phyloP scores from a whole-genome alignment of 2,329 filamentous ascomycete genomes.

The Coniochaeta sp. region DNA sequence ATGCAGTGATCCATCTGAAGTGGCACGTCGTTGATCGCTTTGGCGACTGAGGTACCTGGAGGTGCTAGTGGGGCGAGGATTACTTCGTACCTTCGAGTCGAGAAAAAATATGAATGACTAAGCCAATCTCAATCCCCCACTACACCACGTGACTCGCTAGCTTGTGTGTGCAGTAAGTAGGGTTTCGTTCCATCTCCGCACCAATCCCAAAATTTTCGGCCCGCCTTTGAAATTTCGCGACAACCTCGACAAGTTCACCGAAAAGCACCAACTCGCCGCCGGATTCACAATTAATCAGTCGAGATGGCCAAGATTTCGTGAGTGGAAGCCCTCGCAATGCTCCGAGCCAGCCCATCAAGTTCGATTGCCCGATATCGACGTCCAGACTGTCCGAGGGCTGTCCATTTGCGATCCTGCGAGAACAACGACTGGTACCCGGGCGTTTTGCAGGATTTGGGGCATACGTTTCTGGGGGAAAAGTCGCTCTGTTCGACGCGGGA shows the following conservation, averaged over 20 bases:
- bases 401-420: background rate
- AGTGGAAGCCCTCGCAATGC: constrained; percentile 23
- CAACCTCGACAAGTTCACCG: background rate
- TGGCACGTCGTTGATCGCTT: too few relatives aligned
- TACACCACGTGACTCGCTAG: background rate
- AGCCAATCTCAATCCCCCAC: too few relatives aligned
- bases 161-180: background rate
- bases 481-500: background rate
- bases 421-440: background rate
- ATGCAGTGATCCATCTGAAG: too few relatives aligned
- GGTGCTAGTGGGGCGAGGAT: too few relatives aligned
- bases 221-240: constrained; percentile 3
- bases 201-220: constrained; percentile 3
- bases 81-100: too few relatives aligned
- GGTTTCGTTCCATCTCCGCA: constrained; percentile 1
- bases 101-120: too few relatives aligned
- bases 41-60: too few relatives aligned
- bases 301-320: constrained; percentile 60
- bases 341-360: constrained; percentile 3
- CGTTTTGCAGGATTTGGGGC: background rate
- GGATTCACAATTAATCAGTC: constrained; percentile 30
- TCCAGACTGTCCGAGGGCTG: constrained; percentile 1
- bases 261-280: constrained; percentile 12
- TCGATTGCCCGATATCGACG: constrained; percentile 9
- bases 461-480: background rate